Percentiles rank a stretch among this genome's conserved stretches.
These are phyloP conservation scores for Candida maltosa DNA, from an alignment of 805 yeast species.

Conservation along the genomic window DNA sequence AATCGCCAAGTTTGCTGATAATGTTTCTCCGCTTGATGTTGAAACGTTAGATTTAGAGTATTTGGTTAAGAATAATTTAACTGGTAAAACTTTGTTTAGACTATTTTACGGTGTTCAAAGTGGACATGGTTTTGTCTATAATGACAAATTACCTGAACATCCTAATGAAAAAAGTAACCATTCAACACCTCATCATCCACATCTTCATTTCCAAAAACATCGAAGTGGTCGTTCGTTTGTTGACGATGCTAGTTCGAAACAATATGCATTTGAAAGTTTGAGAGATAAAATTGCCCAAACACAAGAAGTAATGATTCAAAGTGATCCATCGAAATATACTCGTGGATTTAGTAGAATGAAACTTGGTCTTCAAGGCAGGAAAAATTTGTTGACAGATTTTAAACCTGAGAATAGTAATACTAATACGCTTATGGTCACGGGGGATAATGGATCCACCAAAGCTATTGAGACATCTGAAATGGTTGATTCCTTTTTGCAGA, in stretches of 20 bases:
- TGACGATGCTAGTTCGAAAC: slow-evolving; percentile 3
- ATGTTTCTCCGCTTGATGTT: slow-evolving; percentile 32
- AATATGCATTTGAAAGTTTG: slow-evolving; percentile 31
- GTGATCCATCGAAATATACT: slow-evolving; percentile 20
- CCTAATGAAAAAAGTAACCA: background rate
- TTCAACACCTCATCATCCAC: background rate
- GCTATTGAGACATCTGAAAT: slow-evolving; percentile 8
- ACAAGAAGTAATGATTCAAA: slow-evolving; percentile 11
- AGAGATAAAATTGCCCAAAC: slow-evolving; percentile 25
- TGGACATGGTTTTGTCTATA: background rate
- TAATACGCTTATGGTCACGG: background rate
- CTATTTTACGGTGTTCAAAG: slow-evolving; percentile 17
- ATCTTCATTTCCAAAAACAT: background rate
- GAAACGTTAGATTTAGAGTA: slow-evolving; percentile 39
- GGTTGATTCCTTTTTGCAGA: slow-evolving; percentile 18
- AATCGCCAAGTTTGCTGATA: slow-evolving; percentile 34
- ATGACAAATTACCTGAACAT: background rate
- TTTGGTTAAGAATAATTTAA: slow-evolving; percentile 25
- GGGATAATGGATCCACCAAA: background rate
- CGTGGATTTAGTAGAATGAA: slow-evolving; percentile 35
- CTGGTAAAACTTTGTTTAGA: slow-evolving; percentile 31
- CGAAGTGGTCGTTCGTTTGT: slow-evolving; percentile 6
- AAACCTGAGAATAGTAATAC: background rate
- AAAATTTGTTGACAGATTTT: slow-evolving; percentile 1
- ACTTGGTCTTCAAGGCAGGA: slow-evolving; percentile 27